Base-by-base conservation (phyloP, 768 basidiomycete species). In the Naematelia encephala region DNA sequence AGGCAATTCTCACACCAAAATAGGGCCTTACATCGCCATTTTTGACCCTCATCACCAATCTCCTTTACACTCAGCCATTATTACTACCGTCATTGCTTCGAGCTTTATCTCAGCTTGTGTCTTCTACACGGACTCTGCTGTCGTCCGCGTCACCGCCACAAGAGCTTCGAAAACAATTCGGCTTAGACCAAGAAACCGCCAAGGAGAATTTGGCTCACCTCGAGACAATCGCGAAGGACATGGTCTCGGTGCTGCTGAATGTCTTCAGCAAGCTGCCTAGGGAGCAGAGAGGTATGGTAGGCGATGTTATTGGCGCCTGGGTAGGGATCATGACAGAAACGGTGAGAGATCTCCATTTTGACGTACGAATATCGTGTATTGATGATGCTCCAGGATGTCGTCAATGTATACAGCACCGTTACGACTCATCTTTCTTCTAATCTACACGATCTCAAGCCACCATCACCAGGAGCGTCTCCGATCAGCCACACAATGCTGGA, bases 241-340 rank as follows among this genome's bases (percentile, higher is more conserved):
- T 96, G 88, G 84, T 98, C 29, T 87, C 91, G 0, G 91, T 98
- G 3, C 81, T 96, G 46, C 92, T 98, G 81, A 99, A 99, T 73
- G 87, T 99, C n/a, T 98, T 94, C 78, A 84, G 88, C 57, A 90
- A 84, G 60, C 85, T 89, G 28, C 84, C 83, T n/a, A 82, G 85
- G 51, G 91, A 96, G 62, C 78, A 74, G 28, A 81, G 88, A 52
- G 85, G 85, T 5, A 81, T 85, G 79, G 85, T 97, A 14, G 90
- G 92, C 19, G 91, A 92, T 54, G 90, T 90, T 45, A 89, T 98
- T 68, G 84, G 82, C 13, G 82, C 82, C n/a, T 99, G 93, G 90
- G 82, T 87, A 30, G 83, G 82, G 4, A 87, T 98, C 60, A 87
- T 91, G 29, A 84, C 83, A 21, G 82, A 86, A 57, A 75, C 84